Percentiles rank a stretch among this genome's conserved stretches.
These are phyloP conservation scores for Chenopodium album DNA, from an alignment of 148 eudicot species.

Conservation along the genomic window DNA sequence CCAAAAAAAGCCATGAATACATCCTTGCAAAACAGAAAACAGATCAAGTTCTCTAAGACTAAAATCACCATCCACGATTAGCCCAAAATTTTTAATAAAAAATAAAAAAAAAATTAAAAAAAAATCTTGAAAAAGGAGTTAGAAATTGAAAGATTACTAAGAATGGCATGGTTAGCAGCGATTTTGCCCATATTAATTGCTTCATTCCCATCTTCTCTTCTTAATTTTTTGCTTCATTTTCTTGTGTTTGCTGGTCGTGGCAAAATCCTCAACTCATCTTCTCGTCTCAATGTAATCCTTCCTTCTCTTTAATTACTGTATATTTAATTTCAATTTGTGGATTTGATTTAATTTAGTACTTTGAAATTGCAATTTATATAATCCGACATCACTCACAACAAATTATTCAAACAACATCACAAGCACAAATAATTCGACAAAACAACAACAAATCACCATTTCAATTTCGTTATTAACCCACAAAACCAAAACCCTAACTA, in stretches of 20 bases:
- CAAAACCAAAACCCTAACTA: slow-evolving; percentile 56
- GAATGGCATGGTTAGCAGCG: slow-evolving; percentile 54
- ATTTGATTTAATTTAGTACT: neutral
- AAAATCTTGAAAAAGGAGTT: slow-evolving; percentile 28
- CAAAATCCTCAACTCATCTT: slow-evolving; percentile 50
- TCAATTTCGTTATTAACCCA: too few species aligned
- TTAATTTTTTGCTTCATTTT: slow-evolving; percentile 34
- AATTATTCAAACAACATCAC: too few species aligned
- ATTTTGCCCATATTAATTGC: slow-evolving; percentile 62
- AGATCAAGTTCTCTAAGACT: too few species aligned
- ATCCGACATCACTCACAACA: too few species aligned
- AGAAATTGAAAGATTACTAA: slow-evolving; percentile 36
- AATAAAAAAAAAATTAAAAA: too few species aligned
- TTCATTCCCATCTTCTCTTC: slow-evolving; percentile 39
- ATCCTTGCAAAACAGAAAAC: too few species aligned
- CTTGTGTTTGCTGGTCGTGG: slow-evolving; percentile 63
- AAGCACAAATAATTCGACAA: too few species aligned
- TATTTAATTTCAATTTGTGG: neutral
- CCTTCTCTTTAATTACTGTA: neutral
- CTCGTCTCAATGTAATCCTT: slow-evolving; percentile 36
- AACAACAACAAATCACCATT: too few species aligned
- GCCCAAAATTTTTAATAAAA: too few species aligned
- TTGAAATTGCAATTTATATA: neutral
- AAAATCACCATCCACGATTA: too few species aligned
- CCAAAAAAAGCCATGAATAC: too few species aligned